Percentiles rank a stretch among this genome's conserved stretches.
These are phyloP conservation scores for Leccinum subrobustum DNA, from an alignment of 1,284 basidiomycete species.

Conservation along the genomic window DNA sequence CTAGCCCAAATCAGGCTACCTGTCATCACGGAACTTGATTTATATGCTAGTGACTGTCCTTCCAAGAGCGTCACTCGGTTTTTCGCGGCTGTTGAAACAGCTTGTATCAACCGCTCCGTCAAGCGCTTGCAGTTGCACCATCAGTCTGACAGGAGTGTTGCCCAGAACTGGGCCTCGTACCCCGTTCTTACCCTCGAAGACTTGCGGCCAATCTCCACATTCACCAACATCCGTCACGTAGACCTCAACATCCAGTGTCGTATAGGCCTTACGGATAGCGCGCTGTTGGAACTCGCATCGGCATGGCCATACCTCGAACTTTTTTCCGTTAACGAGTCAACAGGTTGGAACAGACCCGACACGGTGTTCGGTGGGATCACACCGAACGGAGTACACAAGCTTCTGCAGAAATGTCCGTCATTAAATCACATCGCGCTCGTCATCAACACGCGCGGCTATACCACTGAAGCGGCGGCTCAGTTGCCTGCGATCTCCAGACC, in stretches of 20 bases:
- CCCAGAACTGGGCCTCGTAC: neutral
- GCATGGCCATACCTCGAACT: neutral
- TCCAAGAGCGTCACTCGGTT: neutral
- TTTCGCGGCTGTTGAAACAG: neutral
- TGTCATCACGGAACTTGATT: neutral
- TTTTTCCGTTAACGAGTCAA: neutral
- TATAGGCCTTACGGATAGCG: neutral
- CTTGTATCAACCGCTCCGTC: neutral
- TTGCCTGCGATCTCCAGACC: neutral
- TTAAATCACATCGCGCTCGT: neutral
- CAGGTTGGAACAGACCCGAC: neutral
- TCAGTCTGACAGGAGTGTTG: neutral
- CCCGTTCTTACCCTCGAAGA: neutral
- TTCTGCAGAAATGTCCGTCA: neutral
- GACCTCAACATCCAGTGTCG: neutral
- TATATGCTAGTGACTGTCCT: neutral
- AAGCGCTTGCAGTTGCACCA: neutral
- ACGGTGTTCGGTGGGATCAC: neutral
- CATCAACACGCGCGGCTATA: neutral
- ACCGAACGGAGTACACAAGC: neutral
- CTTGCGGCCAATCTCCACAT: neutral
- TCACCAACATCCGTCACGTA: neutral
- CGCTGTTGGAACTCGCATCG: neutral
- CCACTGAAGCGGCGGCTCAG: neutral
- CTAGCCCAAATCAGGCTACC: neutral